Evolutionary conservation across 2,329 filamentous ascomycete species (phyloP).

Genomic region (Xylariaceae sp.): DNA sequence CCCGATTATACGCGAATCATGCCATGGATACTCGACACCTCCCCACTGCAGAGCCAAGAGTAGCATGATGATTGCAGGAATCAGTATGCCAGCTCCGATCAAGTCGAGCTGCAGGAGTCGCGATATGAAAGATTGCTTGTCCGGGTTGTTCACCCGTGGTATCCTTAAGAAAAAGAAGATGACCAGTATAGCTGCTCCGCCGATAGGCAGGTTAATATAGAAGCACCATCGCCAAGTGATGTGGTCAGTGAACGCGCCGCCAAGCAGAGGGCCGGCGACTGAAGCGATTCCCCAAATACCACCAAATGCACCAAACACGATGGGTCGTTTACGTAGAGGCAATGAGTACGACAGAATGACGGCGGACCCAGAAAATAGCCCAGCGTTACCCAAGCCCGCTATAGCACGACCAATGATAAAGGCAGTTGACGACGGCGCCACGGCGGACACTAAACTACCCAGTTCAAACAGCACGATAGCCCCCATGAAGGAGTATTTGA

Average conservation of each 20-base stretch:
- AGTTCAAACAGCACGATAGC: constrained; percentile 46
- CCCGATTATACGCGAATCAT: constrained; percentile 32
- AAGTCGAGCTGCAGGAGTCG: constrained; percentile 36
- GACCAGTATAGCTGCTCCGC: constrained; percentile 37
- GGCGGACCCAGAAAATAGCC: constrained; percentile 47
- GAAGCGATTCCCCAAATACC: constrained; percentile 46
- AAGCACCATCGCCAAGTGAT: constrained; percentile 49
- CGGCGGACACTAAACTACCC: constrained; percentile 48
- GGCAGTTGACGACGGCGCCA: constrained; percentile 45
- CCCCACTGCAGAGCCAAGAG: constrained; percentile 29
- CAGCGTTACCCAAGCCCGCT: constrained; percentile 46
- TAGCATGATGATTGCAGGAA: constrained; percentile 39
- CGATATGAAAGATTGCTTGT: constrained; percentile 18
- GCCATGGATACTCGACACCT: constrained; percentile 23
- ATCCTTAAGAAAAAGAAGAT: constrained; percentile 34
- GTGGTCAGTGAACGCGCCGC: constrained; percentile 46
- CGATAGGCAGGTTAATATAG: constrained; percentile 48
- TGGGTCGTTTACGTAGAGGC: constrained; percentile 43
- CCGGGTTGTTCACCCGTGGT: not conserved
- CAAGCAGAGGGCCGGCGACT: constrained; percentile 46
- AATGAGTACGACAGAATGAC: constrained; percentile 44
- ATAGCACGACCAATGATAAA: constrained; percentile 51
- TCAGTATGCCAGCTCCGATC: constrained; percentile 47
- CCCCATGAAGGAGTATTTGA: constrained; percentile 43
- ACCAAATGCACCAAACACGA: constrained; percentile 45